phyloP scores from a whole-genome alignment of 164 flowering plant genomes.

The Stephania cephalantha region DNA sequence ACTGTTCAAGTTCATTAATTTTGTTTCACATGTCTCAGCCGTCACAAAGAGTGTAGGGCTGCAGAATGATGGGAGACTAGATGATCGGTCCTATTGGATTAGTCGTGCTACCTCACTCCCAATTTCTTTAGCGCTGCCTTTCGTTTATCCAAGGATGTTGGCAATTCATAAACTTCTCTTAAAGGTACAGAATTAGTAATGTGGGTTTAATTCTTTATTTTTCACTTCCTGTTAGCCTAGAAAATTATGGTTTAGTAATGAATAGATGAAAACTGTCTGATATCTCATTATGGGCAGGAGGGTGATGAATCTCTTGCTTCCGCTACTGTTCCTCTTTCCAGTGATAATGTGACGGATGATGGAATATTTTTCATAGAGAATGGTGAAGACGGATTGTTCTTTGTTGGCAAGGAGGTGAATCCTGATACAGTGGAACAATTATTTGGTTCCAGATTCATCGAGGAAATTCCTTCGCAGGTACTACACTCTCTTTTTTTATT shows the following conservation, averaged over 20 bases:
- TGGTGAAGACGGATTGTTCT: conserved; percentile 81
- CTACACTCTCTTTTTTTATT: not conserved
- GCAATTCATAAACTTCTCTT: conserved; percentile 63
- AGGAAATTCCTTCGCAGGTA: conserved; percentile 77
- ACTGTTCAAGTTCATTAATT: not conserved
- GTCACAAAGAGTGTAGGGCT: conserved; percentile 74
- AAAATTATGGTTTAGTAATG: not conserved
- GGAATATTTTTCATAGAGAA: conserved; percentile 92
- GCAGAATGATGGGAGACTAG: conserved; percentile 79
- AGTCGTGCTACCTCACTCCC: conserved; percentile 65
- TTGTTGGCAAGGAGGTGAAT: conserved; percentile 61
- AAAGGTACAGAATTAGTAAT: conserved; percentile 32
- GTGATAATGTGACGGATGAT: conserved; percentile 76
- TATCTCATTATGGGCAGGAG: conserved; percentile 37
- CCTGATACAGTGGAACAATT: conserved; percentile 47
- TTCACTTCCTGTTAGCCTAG: not conserved
- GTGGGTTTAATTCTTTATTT: not conserved
- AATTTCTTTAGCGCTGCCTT: conserved; percentile 59
- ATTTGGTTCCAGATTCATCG: conserved; percentile 60
- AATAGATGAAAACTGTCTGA: not conserved
- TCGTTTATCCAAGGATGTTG: conserved; percentile 86
- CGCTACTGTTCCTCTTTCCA: conserved; percentile 63
- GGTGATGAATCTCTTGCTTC: conserved; percentile 51
- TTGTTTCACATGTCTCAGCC: conserved; percentile 37
- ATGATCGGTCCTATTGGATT: conserved; percentile 89